Percentiles rank a stretch among this genome's conserved stretches.
Evolutionary conservation across 2,329 filamentous ascomycete genomes (phyloP).

Genomic region (Fusarium sp.): DNA sequence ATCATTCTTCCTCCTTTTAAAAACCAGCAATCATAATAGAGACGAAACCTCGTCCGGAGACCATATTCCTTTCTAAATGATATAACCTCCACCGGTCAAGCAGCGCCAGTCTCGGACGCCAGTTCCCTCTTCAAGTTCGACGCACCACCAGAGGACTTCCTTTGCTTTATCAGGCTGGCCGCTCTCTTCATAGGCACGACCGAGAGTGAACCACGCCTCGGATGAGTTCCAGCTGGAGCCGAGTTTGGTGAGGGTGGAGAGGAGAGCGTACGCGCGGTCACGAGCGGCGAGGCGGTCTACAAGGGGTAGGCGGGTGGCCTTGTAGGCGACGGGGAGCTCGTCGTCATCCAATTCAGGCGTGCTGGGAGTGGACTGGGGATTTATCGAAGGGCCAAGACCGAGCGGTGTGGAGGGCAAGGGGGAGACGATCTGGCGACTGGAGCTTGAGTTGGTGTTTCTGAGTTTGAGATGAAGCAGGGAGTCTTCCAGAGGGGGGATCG

Average conservation of each 20-base stretch:
- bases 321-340: slow-evolving; percentile 67
- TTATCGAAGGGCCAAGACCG: slow-evolving; percentile 59
- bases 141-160: slow-evolving; percentile 96
- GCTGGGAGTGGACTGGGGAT: slow-evolving; percentile 29
- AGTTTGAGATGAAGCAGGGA: slow-evolving; percentile 10
- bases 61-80: slow-evolving; percentile 54
- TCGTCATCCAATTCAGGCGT: slow-evolving; percentile 54
- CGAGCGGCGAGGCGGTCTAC: slow-evolving; percentile 89
- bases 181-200: slow-evolving; percentile 88
- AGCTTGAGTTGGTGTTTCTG: slow-evolving; percentile 4
- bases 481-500: slow-evolving; percentile 63
- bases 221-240: slow-evolving; percentile 91
- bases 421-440: slow-evolving; percentile 24
- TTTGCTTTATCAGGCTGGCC: slow-evolving; percentile 90
- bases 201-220: slow-evolving; percentile 93
- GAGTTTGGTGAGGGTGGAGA: slow-evolving; percentile 87
- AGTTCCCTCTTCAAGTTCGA: slow-evolving; percentile 90
- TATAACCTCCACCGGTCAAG: slow-evolving; percentile 77
- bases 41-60: not conserved
- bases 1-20: slow-evolving; percentile 18
- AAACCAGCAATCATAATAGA: slow-evolving; percentile 7
- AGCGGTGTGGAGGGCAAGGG: slow-evolving; percentile 63
- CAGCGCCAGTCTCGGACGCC: slow-evolving; percentile 85
- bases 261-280: slow-evolving; percentile 87
- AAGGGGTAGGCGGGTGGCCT: slow-evolving; percentile 75